Base-by-base conservation (phyloP, 495 filamentous ascomycete species). In the Penicillium cosmopolitanum region DNA sequence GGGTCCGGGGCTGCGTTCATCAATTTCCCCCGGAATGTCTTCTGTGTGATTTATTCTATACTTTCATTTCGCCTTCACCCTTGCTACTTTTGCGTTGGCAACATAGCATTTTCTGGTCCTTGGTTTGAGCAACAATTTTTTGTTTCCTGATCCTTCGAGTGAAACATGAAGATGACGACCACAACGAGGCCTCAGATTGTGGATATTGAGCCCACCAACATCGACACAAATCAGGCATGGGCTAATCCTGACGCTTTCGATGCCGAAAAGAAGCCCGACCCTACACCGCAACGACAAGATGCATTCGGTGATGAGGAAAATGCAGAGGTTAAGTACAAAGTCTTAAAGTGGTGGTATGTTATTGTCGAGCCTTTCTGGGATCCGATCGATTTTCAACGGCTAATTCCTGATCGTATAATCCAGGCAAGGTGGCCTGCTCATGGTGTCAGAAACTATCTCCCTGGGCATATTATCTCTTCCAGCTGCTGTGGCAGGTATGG, bases 371-470 rank as follows among this genome's bases (percentile, higher is more conserved):
- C 13, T 25, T 5, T 19, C 1, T 2, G 5, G 28, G 9, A 48
- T 19, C 25, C 15, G 19, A 6, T 4, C 21, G 3, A 28, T 28
- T 31, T 21, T 43, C 28, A 15, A 31, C 28, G 21, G 13, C 38
- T 58, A 35, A 58, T 23, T n/a, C n/a, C n/a, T 0, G 1, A 33
- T 13, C 28, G 10, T 58, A 16, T 35, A 18, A 33, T 35, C 23
- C 54, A 77, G 74, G 75, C 77, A 79, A 73, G 77, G 75, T 58
- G 77, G 77, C 61, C 53, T 77, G 48, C 67, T 90, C 55, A 83
- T 90, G 72, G 87, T 91, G 65, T 88, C 87, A 51, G 86, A 89
- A 66, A 88, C 87, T n/a, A 86, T 90, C 40, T 87, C 87, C 5
- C 80, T 90, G n/a, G 88, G 88, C 48, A 84, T 84, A 64, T 77